A percentile compares a stretch with the other conserved stretches of the same genome.
Conservation (phyloP, 1,284 basidiomycete genomes). For the Marasmius tenuissimus region DNA sequence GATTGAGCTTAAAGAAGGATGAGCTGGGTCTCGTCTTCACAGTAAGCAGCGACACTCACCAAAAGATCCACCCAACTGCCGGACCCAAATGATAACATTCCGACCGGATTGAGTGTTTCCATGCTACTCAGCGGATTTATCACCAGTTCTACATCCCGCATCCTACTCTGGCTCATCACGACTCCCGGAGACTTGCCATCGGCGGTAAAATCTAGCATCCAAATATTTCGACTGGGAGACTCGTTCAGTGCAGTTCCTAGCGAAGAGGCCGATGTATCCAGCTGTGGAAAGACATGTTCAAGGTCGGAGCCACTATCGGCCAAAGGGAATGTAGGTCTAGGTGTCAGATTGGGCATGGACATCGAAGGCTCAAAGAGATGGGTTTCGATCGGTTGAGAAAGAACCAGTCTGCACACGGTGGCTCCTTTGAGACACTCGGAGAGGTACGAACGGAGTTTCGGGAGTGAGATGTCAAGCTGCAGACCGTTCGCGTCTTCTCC, state of each 20-base stretch:
- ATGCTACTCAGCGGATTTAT: slow-evolving; percentile 56
- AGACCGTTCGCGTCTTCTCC: slow-evolving; percentile 21
- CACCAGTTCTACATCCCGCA: slow-evolving; percentile 66
- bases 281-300: slow-evolving; percentile 51
- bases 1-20: slow-evolving; percentile 40
- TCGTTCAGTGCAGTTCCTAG: slow-evolving; percentile 18
- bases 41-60: slow-evolving; percentile 36
- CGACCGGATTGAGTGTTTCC: slow-evolving; percentile 37
- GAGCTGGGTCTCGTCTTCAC: not conserved
- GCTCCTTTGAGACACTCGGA: slow-evolving; percentile 42
- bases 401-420: slow-evolving; percentile 56
- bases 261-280: slow-evolving; percentile 27
- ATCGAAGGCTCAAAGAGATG: slow-evolving; percentile 39
- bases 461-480: slow-evolving; percentile 53
- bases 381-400: slow-evolving; percentile 40
- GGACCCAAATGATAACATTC: slow-evolving; percentile 50
- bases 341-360: slow-evolving; percentile 41
- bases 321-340: slow-evolving; percentile 47
- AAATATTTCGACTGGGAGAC: slow-evolving; percentile 40
- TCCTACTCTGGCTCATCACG: slow-evolving; percentile 67
- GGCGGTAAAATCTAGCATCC: slow-evolving; percentile 73
- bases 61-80: slow-evolving; percentile 72
- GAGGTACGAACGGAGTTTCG: slow-evolving; percentile 48
- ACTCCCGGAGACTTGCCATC: slow-evolving; percentile 53
- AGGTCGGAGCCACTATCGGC: slow-evolving; percentile 39